These are phyloP conservation scores for Diaporthe vexans DNA, from an alignment of 2,329 filamentous ascomycete genomes.

Conservation along the genomic window DNA sequence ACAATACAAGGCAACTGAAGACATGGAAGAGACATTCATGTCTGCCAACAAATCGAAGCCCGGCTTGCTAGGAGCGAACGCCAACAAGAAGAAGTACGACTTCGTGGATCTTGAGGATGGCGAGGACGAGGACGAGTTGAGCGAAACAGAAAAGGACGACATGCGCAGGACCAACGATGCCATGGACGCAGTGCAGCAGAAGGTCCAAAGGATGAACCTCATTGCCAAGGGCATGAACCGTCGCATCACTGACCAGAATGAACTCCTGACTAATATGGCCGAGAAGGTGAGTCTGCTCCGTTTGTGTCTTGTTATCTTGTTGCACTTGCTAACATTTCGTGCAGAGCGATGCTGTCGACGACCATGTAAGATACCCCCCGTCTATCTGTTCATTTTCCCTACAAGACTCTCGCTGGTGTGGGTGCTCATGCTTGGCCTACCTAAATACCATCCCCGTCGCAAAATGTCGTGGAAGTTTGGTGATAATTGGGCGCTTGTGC, in stretches of 20 bases:
- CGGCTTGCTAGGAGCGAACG: constrained; percentile 44
- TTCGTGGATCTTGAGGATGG: background rate
- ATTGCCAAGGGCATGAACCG: constrained; percentile 83
- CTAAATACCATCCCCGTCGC: background rate
- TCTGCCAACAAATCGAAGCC: constrained; percentile 43
- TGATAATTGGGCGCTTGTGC: background rate
- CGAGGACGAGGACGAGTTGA: constrained; percentile 55
- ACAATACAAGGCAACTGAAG: constrained; percentile 63
- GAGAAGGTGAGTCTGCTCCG: constrained; percentile 72
- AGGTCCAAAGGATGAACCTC: constrained; percentile 71
- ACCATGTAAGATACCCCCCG: constrained; percentile 71
- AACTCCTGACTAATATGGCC: constrained; percentile 79
- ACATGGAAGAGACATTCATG: constrained; percentile 62
- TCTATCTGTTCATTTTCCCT: background rate
- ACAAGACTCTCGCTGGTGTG: background rate
- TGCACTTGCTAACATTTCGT: constrained; percentile 17
- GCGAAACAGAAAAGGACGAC: constrained; percentile 72
- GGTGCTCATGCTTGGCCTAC: background rate
- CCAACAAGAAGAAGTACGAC: background rate
- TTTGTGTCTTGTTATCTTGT: no score
- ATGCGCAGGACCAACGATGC: constrained; percentile 55
- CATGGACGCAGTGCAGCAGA: background rate
- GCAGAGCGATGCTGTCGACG: constrained; percentile 86
- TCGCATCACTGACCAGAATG: constrained; percentile 82
- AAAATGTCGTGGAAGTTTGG: background rate